These are phyloP conservation scores for Cichorium intybus DNA, from an alignment of 140 eudicot genomes.

Conservation along the genomic window DNA sequence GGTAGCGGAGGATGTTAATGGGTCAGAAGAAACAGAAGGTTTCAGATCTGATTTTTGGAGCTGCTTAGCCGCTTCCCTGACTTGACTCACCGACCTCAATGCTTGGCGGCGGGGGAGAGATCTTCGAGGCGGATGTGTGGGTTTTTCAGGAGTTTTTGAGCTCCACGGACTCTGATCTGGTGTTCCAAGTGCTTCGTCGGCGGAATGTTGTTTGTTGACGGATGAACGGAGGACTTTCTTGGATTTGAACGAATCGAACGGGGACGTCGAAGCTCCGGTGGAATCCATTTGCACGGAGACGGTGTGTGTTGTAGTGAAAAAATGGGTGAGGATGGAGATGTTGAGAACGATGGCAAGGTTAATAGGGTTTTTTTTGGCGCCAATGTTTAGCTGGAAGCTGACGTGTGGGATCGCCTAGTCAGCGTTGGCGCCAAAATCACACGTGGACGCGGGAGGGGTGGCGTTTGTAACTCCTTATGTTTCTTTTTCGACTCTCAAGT, in stretches of 20 bases:
- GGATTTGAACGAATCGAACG: conserved; percentile 40
- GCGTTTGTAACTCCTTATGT: conserved; percentile 3
- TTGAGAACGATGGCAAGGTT: not conserved
- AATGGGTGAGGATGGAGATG: not conserved
- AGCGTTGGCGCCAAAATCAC: conserved; percentile 53
- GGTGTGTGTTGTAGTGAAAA: not conserved
- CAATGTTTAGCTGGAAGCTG: conserved; percentile 33
- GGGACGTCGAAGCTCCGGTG: conserved; percentile 22
- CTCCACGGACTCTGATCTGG: conserved; percentile 37
- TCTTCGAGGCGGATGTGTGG: conserved; percentile 43
- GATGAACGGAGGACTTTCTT: conserved; percentile 36
- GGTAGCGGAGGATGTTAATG: not conserved
- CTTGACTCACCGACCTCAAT: conserved; percentile 43
- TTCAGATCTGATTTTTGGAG: conserved; percentile 36
- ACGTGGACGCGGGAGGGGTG: conserved; percentile 33
- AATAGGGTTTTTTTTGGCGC: conserved; percentile 53
- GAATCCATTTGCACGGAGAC: conserved; percentile 39
- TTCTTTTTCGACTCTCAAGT: conserved; percentile 14
- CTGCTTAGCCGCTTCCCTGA: conserved; percentile 47
- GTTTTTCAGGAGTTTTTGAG: conserved; percentile 67
- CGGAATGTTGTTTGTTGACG: conserved; percentile 19
- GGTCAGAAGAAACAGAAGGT: conserved; percentile 26
- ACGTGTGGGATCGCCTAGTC: conserved; percentile 40
- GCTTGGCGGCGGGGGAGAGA: conserved; percentile 36
- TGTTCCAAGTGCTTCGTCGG: conserved; percentile 13